Base-by-base conservation (phyloP, 345 rosid genomes). In the Eucalyptus albens region DNA sequence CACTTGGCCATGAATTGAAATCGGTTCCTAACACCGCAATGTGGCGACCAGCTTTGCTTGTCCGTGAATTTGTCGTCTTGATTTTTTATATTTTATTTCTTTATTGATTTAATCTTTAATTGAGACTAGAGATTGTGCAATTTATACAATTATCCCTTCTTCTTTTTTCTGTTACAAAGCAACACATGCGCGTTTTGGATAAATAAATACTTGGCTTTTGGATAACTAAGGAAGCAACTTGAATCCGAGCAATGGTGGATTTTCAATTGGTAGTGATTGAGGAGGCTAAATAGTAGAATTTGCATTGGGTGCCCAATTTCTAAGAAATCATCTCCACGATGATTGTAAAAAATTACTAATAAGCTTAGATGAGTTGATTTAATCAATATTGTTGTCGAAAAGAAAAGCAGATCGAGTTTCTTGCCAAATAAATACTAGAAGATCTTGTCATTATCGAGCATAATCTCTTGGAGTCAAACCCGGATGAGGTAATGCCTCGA, bases 141-240 rank as follows among this genome's bases (percentile, higher is more conserved):
- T 14, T 17, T 72, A 19, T 53, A 21, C 59, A 53, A 21, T 53
- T 53, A 53, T 53, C 1, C 24, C 24, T 53, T 7, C 22, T 53
- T 19, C 2, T 53, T 53, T 53, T 53, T 53, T 53, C 10, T 69
- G 81, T 31, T 67, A 69, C 8, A 17, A 33, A 33, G 44, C 4
- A 0, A 17, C 81, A 3, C 1, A 2, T 6, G 3, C 7, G 21
- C 7, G 2, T 3, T 72, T 9, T 3, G 8, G 6, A 0, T 10
- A 72, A 26, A 22, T 33, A 33, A 33, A 19, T 72, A 6, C 47
- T 21, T 1, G 2, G 9, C 83, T 77, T 72, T 37, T 2, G 3
- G 5, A 14, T 7, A 2, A 21, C 22, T 6, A 19, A 21, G 47
- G 83, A 37, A 72, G 33, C 13, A 15, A 45, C 33, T 7, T 2